phyloP scores from a whole-genome alignment of 1,139 yeast genomes.

The Zygosaccharomyces sapae region DNA sequence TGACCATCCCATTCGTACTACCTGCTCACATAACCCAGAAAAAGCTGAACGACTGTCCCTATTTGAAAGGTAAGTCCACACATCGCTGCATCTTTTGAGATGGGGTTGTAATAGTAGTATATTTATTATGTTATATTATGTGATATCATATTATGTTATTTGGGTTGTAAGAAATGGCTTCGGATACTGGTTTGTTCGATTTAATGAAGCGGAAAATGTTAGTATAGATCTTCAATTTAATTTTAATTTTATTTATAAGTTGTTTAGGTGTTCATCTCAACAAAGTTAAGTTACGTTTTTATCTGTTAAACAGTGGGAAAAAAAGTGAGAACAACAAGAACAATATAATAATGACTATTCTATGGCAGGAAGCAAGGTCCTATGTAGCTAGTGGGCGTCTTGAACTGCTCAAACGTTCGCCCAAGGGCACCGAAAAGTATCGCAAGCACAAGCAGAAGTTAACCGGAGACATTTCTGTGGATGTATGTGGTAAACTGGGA shows the following conservation, averaged over 20 bases:
- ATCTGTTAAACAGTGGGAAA: not conserved
- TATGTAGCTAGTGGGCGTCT: slow-evolving; percentile 24
- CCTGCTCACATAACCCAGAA: slow-evolving; percentile 27
- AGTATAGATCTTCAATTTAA: too few species aligned
- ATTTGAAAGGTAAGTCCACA: slow-evolving; percentile 18
- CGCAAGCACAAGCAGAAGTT: slow-evolving; percentile 22
- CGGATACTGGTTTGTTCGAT: slow-evolving; percentile 4
- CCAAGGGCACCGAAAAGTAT: slow-evolving; percentile 22
- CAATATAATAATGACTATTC: slow-evolving; percentile 1
- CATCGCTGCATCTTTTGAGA: slow-evolving; percentile 19
- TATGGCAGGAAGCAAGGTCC: slow-evolving; percentile 24
- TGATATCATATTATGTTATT: too few species aligned
- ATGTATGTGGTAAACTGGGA: slow-evolving; percentile 20
- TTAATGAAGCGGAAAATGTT: not conserved
- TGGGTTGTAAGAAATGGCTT: slow-evolving; percentile 2
- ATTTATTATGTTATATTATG: too few species aligned
- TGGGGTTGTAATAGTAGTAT: not conserved
- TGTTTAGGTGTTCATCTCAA: slow-evolving; percentile 2
- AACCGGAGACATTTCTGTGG: slow-evolving; percentile 18
- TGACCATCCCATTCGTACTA: slow-evolving; percentile 31
- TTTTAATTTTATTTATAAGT: not conserved
- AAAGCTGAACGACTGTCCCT: slow-evolving; percentile 13
- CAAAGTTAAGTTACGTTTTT: too few species aligned
- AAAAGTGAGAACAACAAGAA: not conserved
- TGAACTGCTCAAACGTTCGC: slow-evolving; percentile 21